Conservation (phyloP, 2,329 filamentous ascomycete genomes). For the Leptographium galeiforme region DNA sequence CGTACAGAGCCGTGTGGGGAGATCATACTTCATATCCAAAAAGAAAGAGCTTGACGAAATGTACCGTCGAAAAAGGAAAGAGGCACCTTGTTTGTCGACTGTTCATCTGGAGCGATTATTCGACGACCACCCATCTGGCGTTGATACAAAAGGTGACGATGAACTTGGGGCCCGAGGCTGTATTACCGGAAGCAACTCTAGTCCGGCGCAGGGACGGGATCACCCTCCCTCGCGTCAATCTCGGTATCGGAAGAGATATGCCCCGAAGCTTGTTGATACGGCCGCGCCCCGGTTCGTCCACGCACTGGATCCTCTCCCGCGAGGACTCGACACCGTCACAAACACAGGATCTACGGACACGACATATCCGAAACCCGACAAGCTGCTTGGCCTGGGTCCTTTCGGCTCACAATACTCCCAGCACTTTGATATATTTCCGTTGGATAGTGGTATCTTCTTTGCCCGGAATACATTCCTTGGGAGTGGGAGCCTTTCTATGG, state of each 20-base stretch:
- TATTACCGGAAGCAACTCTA: not conserved
- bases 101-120: constrained; percentile 23
- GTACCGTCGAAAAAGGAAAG: constrained; percentile 27
- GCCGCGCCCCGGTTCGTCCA: constrained; percentile 38
- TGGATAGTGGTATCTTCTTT: constrained; percentile 43
- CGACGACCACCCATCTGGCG: constrained; percentile 1
- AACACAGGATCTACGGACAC: not conserved
- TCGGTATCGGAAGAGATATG: constrained; percentile 29
- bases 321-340: constrained; percentile 3
- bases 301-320: constrained; percentile 37
- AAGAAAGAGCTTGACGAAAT: constrained; percentile 43
- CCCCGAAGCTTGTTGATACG: constrained; percentile 32
- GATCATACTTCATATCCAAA: constrained; percentile 30
- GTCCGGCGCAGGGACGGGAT: not conserved
- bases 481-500: constrained; percentile 32
- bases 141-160: not conserved
- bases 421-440: constrained; percentile 49
- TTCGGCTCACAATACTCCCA: constrained; percentile 48
- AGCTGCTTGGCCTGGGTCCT: constrained; percentile 41
- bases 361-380: constrained; percentile 16
- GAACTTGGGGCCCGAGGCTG: not conserved
- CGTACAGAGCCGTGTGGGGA: constrained; percentile 17
- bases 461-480: constrained; percentile 47
- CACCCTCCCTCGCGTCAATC: constrained; percentile 10
- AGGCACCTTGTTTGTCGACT: constrained; percentile 12